phyloP scores from a whole-genome alignment of 2,329 filamentous ascomycete genomes.

The Epichloe uncinata region DNA sequence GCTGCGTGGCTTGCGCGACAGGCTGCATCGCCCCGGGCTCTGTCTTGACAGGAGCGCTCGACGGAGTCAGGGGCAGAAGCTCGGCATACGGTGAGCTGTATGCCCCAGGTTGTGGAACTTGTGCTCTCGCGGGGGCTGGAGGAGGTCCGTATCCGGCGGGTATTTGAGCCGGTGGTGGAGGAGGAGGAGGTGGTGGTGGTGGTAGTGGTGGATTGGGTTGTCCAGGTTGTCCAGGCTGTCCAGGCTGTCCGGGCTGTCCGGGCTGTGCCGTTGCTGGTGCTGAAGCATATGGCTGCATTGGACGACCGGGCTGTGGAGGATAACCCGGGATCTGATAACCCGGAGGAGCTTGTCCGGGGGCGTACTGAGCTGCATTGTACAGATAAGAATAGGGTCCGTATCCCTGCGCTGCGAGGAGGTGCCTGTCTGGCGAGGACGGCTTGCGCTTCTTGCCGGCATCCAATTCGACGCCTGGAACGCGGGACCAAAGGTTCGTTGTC shows the following conservation, averaged over 20 bases:
- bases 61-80: slow-evolving; percentile 13
- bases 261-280: too few relatives aligned
- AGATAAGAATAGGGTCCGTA: slow-evolving; percentile 24
- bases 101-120: slow-evolving; percentile 17
- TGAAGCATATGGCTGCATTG: slow-evolving; percentile 16
- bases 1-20: slow-evolving; percentile 8
- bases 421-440: slow-evolving; percentile 37
- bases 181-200: too few relatives aligned
- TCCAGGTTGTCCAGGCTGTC: slow-evolving; percentile 11
- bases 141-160: slow-evolving; percentile 22
- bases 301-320: slow-evolving; percentile 17
- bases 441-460: slow-evolving; percentile 50
- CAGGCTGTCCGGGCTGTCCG: too few relatives aligned
- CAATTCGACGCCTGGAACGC: slow-evolving; percentile 43
- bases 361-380: slow-evolving; percentile 22
- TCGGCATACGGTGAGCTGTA: slow-evolving; percentile 25
- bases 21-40: slow-evolving; percentile 14
- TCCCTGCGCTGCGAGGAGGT: slow-evolving; percentile 22
- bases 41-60: slow-evolving; percentile 15
- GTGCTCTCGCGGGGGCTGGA: slow-evolving; percentile 22
- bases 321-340: slow-evolving; percentile 24
- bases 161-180: slow-evolving; percentile 16
- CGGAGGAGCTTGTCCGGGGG: slow-evolving; percentile 19
- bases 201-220: not conserved
- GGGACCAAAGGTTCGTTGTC: slow-evolving; percentile 41